Percentiles rank a stretch among this genome's conserved stretches.
Evolutionary conservation across 2,329 filamentous ascomycete genomes (phyloP).

Genomic region (Alternaria sp.): DNA sequence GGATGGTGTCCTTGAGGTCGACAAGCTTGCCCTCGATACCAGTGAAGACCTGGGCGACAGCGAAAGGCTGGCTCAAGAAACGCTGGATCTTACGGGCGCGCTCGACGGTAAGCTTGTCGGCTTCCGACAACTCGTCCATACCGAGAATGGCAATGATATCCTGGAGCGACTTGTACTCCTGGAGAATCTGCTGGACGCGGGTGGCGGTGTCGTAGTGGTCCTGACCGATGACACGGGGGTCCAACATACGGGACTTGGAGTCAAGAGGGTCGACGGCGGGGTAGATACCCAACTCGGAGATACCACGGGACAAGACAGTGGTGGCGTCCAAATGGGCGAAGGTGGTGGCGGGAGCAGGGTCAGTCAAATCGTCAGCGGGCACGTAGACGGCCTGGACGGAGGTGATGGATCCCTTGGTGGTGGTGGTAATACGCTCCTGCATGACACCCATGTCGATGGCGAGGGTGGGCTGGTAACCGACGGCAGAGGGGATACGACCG

Average conservation of each 20-base stretch:
- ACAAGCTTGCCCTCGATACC: conserved; percentile 96
- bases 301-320: conserved; percentile 99
- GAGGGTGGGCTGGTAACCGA: conserved; percentile 79
- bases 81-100: conserved; percentile 99
- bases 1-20: conserved; percentile 97
- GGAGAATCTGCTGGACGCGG: conserved; percentile 97
- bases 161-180: conserved; percentile 99
- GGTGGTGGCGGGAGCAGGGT: conserved; percentile 98
- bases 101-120: conserved; percentile 99
- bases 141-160: conserved; percentile 99
- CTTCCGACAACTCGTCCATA: conserved; percentile 99
- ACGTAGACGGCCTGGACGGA: conserved; percentile 99
- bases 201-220: conserved; percentile 97
- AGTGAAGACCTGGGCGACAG: conserved; percentile 84
- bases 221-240: conserved; percentile 96
- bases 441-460: conserved; percentile 55
- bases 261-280: conserved; percentile 99
- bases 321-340: conserved; percentile 99
- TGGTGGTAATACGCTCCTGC: conserved; percentile 99
- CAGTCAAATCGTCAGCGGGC: conserved; percentile 99
- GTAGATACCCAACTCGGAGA: conserved; percentile 99
- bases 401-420: conserved; percentile 98
- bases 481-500: conserved; percentile 99
- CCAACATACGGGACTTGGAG: conserved; percentile 99
- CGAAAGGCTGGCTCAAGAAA: conserved; percentile 99